Evolutionary conservation across 2,329 filamentous ascomycete species (phyloP).

Genomic region (Venturia carpophila): DNA sequence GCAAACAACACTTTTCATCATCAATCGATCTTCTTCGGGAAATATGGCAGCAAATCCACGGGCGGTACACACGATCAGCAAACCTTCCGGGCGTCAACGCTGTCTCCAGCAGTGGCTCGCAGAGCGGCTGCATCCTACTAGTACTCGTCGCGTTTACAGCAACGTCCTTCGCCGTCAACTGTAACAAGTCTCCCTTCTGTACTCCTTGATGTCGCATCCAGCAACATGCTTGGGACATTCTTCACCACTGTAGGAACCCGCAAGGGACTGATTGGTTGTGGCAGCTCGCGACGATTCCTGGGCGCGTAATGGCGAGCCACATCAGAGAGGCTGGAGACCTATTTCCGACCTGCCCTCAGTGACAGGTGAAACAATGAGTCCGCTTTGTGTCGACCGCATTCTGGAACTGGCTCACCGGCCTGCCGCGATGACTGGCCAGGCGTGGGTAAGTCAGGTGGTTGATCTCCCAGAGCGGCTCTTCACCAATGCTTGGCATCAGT

Average conservation of each 20-base stretch:
- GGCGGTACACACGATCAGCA: not conserved
- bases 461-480: not conserved
- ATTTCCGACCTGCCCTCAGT: slow-evolving; percentile 26
- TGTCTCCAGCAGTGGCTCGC: not conserved
- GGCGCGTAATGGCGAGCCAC: slow-evolving; percentile 33
- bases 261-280: slow-evolving; percentile 34
- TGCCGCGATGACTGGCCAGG: slow-evolving; percentile 1
- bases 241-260: slow-evolving; percentile 6
- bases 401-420: not conserved
- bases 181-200: not conserved
- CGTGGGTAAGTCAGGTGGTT: not conserved
- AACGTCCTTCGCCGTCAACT: not conserved
- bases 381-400: not conserved
- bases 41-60: not conserved
- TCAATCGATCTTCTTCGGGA: not conserved
- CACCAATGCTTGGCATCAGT: slow-evolving; percentile 2
- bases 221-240: not conserved
- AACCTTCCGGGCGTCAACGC: not conserved
- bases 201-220: not conserved
- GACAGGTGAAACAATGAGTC: slow-evolving; percentile 9
- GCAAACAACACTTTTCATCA: not conserved
- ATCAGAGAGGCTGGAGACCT: slow-evolving; percentile 30
- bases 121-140: not conserved
- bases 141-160: not conserved
- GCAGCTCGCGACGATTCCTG: slow-evolving; percentile 25